Conservation (phyloP, 2,329 filamentous ascomycete genomes). For the Davidsoniella eucalypti region DNA sequence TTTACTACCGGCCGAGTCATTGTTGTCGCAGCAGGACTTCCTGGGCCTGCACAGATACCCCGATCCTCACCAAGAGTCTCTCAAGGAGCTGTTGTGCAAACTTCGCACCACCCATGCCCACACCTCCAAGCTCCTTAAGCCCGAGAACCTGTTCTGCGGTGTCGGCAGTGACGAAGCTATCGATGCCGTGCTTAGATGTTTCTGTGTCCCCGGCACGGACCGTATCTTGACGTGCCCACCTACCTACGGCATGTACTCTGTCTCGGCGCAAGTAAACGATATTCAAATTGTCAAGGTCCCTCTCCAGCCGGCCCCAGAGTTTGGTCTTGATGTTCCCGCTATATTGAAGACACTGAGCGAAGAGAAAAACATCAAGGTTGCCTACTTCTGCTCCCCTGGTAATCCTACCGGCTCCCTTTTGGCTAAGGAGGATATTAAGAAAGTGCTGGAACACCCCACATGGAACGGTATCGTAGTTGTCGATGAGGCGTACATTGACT, state of each 20-base stretch:
- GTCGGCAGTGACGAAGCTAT: conserved; percentile 96
- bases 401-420: conserved; percentile 81
- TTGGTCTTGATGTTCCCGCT: conserved; percentile 54
- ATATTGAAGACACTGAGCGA: conserved; percentile 48
- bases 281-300: conserved; percentile 75
- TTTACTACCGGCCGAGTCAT: conserved; percentile 24
- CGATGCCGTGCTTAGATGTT: conserved; percentile 81
- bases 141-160: conserved; percentile 81
- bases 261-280: conserved; percentile 90
- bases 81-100: conserved; percentile 76
- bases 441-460: conserved; percentile 64
- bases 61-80: conserved; percentile 76
- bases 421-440: conserved; percentile 54
- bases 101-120: conserved; percentile 76
- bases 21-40: conserved; percentile 42
- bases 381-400: conserved; percentile 86
- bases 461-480: conserved; percentile 93
- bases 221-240: conserved; percentile 90
- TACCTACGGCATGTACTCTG: conserved; percentile 96
- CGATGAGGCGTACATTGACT: conserved; percentile 94
- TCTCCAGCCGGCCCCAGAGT: conserved; percentile 52
- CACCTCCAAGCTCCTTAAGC: conserved; percentile 51
- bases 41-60: conserved; percentile 83
- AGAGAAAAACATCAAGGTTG: conserved; percentile 57
- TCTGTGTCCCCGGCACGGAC: conserved; percentile 75